Base-by-base conservation (phyloP, 805 yeast species). In the Alloascoidea hylecoeti region DNA sequence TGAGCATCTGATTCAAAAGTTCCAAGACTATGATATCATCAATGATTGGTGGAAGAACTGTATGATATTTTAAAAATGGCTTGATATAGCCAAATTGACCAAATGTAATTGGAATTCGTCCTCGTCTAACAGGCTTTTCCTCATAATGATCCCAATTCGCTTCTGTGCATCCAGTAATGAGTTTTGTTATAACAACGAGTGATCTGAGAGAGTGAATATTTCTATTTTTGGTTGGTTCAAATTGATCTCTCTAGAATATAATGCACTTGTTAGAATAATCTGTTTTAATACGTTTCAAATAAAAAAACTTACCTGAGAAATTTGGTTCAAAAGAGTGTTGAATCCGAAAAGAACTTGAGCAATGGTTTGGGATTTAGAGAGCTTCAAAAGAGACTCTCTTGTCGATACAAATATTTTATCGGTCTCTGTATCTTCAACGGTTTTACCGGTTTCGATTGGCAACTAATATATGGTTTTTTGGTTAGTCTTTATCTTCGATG, bases 41-140 rank as follows among this genome's bases (percentile, higher is more conserved):
- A 23, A 23, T n/a, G 30, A 9, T 23, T 9, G 30, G 30, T 9
- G 30, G 30, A 9, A 23, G 30, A 9, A 23, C 30, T 9, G 30
- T 23, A n/a, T 23, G 30, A 23, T 23, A 23, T 23, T 23, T 23
- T n/a, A 23, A 23, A 23, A 23, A 23, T 23, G 30, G 30, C n/a
- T 23, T 23, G n/a, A 23, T n/a, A n/a, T 23, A 23, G 9, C 30
- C 30, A 23, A n/a, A 9, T 23, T 9, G 13, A 23, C 30, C 30
- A n/a, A 9, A 23, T 9, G 30, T 23, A n/a, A 23, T 23, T 23
- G 30, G 30, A 23, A 23, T n/a, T 23, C 30, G 30, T 9, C 30
- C 30, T 23, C n/a, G 9, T 23, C 30, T 23, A 9, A 23, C 30
- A 9, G 30, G 30, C n/a, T 23, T n/a, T 9, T 9, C 13, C 30